These are phyloP conservation scores for Daldinia vernicosa DNA, from an alignment of 495 filamentous ascomycete species.

Conservation along the genomic window DNA sequence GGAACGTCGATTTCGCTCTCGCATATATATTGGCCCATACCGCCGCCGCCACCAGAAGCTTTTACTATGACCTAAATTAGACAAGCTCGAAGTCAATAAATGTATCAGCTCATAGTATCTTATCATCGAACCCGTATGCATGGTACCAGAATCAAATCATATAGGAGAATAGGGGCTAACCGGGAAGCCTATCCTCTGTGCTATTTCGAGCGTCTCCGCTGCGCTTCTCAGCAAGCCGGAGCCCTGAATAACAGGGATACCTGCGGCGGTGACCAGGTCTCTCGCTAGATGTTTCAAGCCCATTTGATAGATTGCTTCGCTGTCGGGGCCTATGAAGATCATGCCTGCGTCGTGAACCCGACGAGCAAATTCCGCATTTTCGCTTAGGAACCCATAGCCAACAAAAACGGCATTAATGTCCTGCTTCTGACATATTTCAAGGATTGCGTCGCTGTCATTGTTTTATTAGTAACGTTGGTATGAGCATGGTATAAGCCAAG, in stretches of 20 bases:
- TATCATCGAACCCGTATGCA: not conserved
- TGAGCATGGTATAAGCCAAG: not conserved
- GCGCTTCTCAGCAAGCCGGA: constrained; percentile 24
- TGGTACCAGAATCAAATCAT: not conserved
- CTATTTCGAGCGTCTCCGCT: constrained; percentile 4
- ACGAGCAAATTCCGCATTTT: constrained; percentile 66
- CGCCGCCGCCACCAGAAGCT: constrained; percentile 62
- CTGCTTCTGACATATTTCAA: constrained; percentile 31
- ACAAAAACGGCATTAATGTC: constrained; percentile 38
- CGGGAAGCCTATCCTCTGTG: constrained; percentile 37
- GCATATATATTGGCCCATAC: constrained; percentile 59
- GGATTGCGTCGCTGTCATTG: constrained; percentile 31
- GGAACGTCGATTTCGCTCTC: constrained; percentile 50
- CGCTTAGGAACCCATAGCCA: constrained; percentile 61
- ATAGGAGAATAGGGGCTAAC: constrained; percentile 15
- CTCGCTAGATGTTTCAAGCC: constrained; percentile 68
- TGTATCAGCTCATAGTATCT: not conserved
- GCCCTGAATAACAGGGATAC: constrained; percentile 37
- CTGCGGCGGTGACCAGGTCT: constrained; percentile 28
- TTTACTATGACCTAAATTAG: constrained; percentile 46
- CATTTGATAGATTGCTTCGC: constrained; percentile 63
- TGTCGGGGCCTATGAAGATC: constrained; percentile 62
- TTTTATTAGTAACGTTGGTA: constrained; percentile 9
- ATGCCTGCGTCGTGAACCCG: constrained; percentile 59
- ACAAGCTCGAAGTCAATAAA: not conserved